A percentile compares a stretch with the other conserved stretches of the same genome.
Evolutionary conservation across 2,329 filamentous ascomycete genomes (phyloP).

Genomic region (Bipolaris sorokiniana): DNA sequence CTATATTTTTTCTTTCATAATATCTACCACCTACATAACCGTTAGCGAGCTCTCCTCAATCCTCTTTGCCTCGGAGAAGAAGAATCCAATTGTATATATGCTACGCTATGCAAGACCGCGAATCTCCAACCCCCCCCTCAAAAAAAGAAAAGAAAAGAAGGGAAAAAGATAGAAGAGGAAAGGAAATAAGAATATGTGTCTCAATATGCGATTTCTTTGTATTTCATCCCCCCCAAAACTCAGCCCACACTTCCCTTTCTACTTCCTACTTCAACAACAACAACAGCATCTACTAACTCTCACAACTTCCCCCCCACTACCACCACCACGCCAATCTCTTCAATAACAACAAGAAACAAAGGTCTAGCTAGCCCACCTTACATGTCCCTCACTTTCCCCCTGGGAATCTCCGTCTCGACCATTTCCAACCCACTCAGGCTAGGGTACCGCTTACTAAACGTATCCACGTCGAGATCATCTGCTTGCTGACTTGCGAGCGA

Average conservation of each 20-base stretch:
- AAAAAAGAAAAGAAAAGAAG: not conserved
- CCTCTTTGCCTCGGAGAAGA: not conserved
- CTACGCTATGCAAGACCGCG: slow-evolving; percentile 7
- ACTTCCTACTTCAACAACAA: not conserved
- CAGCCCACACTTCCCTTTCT: not conserved
- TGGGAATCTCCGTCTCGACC: slow-evolving; percentile 71
- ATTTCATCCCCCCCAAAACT: not conserved
- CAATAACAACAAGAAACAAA: not conserved
- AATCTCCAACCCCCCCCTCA: not conserved
- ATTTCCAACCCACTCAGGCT: slow-evolving; percentile 85
- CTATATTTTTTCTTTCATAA: not conserved
- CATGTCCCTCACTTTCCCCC: slow-evolving; percentile 30
- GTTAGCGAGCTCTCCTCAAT: not conserved
- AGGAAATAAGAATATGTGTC: not conserved
- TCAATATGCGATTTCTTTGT: not conserved
- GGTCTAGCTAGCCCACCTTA: not conserved
- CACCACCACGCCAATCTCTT: not conserved
- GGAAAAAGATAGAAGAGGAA: not conserved
- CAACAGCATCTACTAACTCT: not conserved
- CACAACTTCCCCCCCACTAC: not conserved
- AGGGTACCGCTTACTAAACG: slow-evolving; percentile 87
- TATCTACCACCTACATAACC: not conserved
- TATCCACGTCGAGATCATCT: slow-evolving; percentile 67
- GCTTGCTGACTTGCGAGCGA: slow-evolving; percentile 4
- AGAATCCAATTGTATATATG: not conserved